Evolutionary conservation across 768 basidiomycete species (phyloP), one percentile per base, ranked within the genome.

Genomic region (Macrolepiota albuminosa): DNA sequence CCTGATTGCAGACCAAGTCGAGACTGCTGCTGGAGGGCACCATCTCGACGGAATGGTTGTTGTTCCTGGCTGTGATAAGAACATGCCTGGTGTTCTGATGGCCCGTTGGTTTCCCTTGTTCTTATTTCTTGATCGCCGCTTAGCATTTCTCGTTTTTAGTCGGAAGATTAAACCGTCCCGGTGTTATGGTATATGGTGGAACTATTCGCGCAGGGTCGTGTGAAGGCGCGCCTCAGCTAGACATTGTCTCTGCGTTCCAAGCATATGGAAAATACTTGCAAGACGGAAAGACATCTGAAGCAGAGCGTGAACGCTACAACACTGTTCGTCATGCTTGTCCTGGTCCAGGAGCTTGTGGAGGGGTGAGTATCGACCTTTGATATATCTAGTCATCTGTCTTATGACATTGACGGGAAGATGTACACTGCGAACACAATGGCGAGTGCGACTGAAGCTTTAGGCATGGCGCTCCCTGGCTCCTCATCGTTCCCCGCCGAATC

Each of bases 11-110:
- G 97, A 98, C 75, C 87, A 89, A 70, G 95, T 99, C 21, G 96
- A 98, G 76, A 92, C 92, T 11, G 95, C 93, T 18, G 95, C 89
- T 33, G 96, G 91, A 14, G 97, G 96, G 6, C 97, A 99, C 71
- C 97, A 95, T 86, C 84, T 99, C 14, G 97, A 98, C 68, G 97
- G 94, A 43, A 92, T 97, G 90, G 93, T 98, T 42, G 94, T 93
- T 60, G 81, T 99, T 56, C 97, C 97, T 24, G 97, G 95, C 43
- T 98, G 94, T 71, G 96, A 99, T 79, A 99, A 99, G 78, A 99
- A 99, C 76, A 98, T 99, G 96, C 97, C 97, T n/a, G 97, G 97
- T 62, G 95, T 97, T 40, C 79, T 98, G 67, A 99, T 99, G 84
- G 97, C 94, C 51, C 84, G 92, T 93, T 68, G 76, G 91, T 67